Evolutionary conservation across 306 rosid species (phyloP).

Genomic region (Potentilla sterilis): DNA sequence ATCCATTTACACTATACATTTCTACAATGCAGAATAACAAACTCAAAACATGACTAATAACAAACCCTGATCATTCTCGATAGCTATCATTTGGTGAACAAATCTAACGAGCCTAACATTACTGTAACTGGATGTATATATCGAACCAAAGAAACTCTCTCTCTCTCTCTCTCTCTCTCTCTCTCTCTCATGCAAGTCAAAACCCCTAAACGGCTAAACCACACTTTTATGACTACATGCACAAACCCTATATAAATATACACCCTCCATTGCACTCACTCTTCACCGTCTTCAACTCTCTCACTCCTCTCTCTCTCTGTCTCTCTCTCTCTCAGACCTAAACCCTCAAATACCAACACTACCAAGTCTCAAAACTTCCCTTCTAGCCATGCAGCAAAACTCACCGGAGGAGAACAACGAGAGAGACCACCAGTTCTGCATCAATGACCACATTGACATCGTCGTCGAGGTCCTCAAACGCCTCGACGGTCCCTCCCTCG

Average conservation of each 20-base stretch:
- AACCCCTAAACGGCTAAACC: conserved; percentile 27
- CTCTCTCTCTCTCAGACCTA: conserved; percentile 3
- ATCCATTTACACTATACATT: not conserved
- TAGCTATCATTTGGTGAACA: not conserved
- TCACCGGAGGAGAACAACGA: conserved; percentile 25
- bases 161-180: not conserved
- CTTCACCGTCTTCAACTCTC: not conserved
- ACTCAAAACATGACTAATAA: not conserved
- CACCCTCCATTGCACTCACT: not conserved
- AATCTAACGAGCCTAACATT: not conserved
- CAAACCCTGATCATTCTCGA: not conserved
- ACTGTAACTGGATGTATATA: not conserved
- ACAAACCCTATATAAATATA: conserved; percentile 1
- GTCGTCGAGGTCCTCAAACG: conserved; percentile 79
- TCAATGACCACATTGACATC: conserved; percentile 90
- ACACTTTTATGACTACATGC: conserved; percentile 15
- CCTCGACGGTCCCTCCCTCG: conserved; percentile 85
- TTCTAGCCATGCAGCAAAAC: conserved; percentile 21
- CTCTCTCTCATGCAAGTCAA: conserved; percentile 31
- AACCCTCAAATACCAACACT: not conserved
- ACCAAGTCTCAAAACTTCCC: not conserved
- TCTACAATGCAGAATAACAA: not conserved
- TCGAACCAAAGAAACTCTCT: not conserved
- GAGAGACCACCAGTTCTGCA: conserved; percentile 52
- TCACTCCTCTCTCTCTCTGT: conserved; percentile 1